Conservation (phyloP, 2,329 filamentous ascomycete species). For the Scopulariopsis brevicaulis region DNA sequence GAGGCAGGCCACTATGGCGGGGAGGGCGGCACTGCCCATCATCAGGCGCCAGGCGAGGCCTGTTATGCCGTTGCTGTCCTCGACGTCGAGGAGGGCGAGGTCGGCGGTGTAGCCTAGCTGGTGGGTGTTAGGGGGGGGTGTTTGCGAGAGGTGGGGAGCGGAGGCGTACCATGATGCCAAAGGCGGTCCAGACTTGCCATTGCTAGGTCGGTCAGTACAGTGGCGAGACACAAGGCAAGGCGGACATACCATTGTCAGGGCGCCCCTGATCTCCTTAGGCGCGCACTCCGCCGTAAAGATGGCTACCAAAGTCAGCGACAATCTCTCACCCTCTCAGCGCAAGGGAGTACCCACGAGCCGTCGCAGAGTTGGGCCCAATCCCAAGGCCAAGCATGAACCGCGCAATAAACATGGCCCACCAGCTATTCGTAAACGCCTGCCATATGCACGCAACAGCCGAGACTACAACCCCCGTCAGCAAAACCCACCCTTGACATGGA, state of each 20-base stretch:
- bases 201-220: not conserved
- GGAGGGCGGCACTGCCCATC: conserved; percentile 57
- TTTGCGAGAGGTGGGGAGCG: not conserved
- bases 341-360: not conserved
- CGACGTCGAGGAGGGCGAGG: conserved; percentile 47
- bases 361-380: conserved; percentile 54
- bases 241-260: conserved; percentile 47
- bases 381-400: conserved; percentile 60
- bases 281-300: conserved; percentile 60
- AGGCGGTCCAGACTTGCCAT: conserved; percentile 29
- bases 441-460: conserved; percentile 43
- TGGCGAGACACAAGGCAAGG: too few relatives aligned
- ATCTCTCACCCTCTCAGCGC: not conserved
- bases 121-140: not conserved
- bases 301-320: conserved; percentile 15
- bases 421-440: conserved; percentile 31
- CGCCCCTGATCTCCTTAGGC: conserved; percentile 51
- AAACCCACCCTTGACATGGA: not conserved
- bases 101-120: conserved; percentile 44
- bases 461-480: conserved; percentile 32
- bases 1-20: conserved; percentile 43
- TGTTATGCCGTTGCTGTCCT: conserved; percentile 34
- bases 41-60: conserved; percentile 58
- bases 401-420: conserved; percentile 61
- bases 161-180: conserved; percentile 33